Evolutionary conservation across 768 basidiomycete species (phyloP).

Genomic region (Imleria badia): DNA sequence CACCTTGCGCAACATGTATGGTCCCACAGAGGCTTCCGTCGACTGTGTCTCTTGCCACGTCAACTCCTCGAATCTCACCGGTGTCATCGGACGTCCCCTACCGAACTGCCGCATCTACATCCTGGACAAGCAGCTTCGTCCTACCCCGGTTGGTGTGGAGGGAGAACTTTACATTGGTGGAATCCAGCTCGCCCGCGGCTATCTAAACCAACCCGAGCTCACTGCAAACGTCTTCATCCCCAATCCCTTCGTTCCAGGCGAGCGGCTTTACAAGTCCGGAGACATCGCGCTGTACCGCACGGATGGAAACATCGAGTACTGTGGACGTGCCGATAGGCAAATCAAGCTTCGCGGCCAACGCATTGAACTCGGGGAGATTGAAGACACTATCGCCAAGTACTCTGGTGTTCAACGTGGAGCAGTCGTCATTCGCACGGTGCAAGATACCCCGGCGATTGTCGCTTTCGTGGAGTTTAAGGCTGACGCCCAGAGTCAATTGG

Average conservation of each 20-base stretch:
- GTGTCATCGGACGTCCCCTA: constrained; percentile 33
- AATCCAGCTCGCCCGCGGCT: constrained; percentile 21
- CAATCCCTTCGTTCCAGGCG: constrained; percentile 30
- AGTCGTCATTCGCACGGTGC: constrained; percentile 28
- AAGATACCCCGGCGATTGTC: constrained; percentile 30
- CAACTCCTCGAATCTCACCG: constrained; percentile 15
- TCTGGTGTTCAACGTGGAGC: constrained; percentile 19
- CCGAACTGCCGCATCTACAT: constrained; percentile 31
- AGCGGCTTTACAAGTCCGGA: constrained; percentile 32
- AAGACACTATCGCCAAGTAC: constrained; percentile 30
- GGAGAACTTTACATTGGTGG: constrained; percentile 25
- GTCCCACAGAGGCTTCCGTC: constrained; percentile 34
- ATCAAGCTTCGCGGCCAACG: constrained; percentile 35
- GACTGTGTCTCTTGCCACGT: constrained; percentile 30
- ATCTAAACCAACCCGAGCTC: constrained; percentile 29
- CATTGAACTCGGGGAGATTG: constrained; percentile 35
- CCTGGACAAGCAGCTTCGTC: constrained; percentile 27
- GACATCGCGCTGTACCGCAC: constrained; percentile 29
- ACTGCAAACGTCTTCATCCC: constrained; percentile 26
- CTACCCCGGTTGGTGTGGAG: constrained; percentile 30
- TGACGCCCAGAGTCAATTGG: constrained; percentile 10
- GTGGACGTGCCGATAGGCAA: constrained; percentile 34
- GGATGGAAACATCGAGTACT: constrained; percentile 32
- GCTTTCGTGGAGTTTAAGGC: constrained; percentile 29
- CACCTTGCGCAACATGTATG: constrained; percentile 33